phyloP scores from a whole-genome alignment of 192 early-diverging fungal species.

The Coemansia sp. region DNA sequence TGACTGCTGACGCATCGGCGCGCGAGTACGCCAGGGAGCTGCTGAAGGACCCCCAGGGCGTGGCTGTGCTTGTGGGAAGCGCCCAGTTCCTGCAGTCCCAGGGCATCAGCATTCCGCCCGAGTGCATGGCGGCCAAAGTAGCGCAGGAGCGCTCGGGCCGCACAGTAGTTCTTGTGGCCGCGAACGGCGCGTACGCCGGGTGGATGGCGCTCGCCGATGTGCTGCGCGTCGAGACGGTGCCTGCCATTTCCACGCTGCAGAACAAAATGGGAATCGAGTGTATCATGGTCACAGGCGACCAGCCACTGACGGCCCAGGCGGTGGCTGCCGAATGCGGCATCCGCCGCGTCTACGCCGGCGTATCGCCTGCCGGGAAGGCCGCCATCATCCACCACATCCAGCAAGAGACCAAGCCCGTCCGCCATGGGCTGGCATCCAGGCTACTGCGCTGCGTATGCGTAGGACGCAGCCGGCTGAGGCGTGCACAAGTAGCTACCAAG shows the following conservation, averaged over 20 bases:
- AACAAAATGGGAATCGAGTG: conserved; percentile 71
- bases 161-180: conserved; percentile 80
- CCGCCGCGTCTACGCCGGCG: conserved; percentile 82
- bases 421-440: conserved; percentile 1
- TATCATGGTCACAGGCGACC: conserved; percentile 95
- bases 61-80: conserved; percentile 75
- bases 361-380: conserved; percentile 89
- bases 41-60: background rate
- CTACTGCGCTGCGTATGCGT: conserved; percentile 6
- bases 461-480: background rate
- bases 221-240: conserved; percentile 76
- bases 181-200: conserved; percentile 63
- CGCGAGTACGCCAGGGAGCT: conserved; percentile 13
- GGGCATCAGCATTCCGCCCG: conserved; percentile 53
- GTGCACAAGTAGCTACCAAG: conserved; percentile 4
- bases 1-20: conserved; percentile 37
- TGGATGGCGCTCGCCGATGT: conserved; percentile 84
- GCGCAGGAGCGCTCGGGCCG: conserved; percentile 68
- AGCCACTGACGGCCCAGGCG: conserved; percentile 76
- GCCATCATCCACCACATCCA: conserved; percentile 76
- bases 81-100: conserved; percentile 59
- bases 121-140: conserved; percentile 35
- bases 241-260: conserved; percentile 71
- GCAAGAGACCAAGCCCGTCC: conserved; percentile 21
- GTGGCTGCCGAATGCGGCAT: conserved; percentile 88